phyloP scores from a whole-genome alignment of 2,329 filamentous ascomycete genomes.

The Pseudocercospora cruenta region DNA sequence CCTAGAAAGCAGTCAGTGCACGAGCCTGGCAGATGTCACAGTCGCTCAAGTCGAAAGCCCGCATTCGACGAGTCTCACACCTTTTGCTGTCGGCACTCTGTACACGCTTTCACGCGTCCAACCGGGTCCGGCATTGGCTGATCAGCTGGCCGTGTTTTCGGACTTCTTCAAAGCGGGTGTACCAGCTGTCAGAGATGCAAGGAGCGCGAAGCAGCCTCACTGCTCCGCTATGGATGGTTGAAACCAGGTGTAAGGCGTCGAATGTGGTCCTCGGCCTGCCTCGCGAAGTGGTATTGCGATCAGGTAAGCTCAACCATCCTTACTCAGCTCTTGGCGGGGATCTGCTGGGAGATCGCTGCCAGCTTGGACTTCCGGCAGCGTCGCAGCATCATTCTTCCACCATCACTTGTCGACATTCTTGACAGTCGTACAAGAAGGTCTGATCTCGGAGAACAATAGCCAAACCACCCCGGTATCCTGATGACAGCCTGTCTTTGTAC shows the following conservation, averaged over 20 bases:
- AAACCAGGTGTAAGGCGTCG: neutral
- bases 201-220: neutral
- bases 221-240: neutral
- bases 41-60: neutral
- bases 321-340: neutral
- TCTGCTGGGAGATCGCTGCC: neutral
- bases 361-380: neutral
- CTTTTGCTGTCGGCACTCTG: slow-evolving; percentile 17
- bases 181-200: neutral
- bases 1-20: neutral
- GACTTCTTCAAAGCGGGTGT: neutral
- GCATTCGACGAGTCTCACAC: neutral
- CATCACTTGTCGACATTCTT: neutral
- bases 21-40: too few relatives aligned
- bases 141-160: neutral
- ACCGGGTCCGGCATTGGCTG: slow-evolving; percentile 12
- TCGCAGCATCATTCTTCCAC: neutral
- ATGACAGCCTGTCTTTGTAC: too few relatives aligned
- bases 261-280: neutral
- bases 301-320: neutral
- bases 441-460: neutral
- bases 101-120: slow-evolving; percentile 16
- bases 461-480: neutral
- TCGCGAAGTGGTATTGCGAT: neutral
- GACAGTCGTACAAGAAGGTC: neutral